Evolutionary conservation across 768 basidiomycete species (phyloP), one percentile per base, ranked within the genome.

Genomic region (Dioszegia hungarica): DNA sequence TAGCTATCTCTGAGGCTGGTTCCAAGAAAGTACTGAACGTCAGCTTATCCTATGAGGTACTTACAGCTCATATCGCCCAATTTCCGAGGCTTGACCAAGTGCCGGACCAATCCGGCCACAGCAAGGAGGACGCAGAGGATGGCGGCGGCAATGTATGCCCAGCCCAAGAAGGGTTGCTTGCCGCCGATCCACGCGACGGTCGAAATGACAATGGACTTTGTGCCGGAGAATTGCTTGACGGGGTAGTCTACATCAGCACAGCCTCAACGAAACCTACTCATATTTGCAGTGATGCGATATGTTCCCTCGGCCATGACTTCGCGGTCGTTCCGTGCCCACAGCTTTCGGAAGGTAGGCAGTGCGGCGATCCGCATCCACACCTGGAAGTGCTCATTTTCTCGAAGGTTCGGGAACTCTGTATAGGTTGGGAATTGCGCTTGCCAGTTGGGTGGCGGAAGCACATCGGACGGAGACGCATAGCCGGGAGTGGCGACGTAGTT

Each of bases 341-440:
- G 79, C 78, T 99, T 98, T 29, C 90, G 86, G 76, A 99, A 99
- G 5, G 94, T 97, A 9, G 95, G 95, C 44, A 98, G 77, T 12
- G 94, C 95, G 0, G 95, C 90, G 1, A 93, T 95, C 57, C 94
- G 84, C 95, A 99, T 99, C 95, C 95, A 99, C 73, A 94, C 93
- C 77, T 98, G 94, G 80, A 99, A 98, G 67, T 89, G 92, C 76
- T 97, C 89, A 69, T 98, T 86, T 1, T 65, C 63, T 50, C 80
- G 78, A 33, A 98, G 79, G 70, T 95, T 79, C 1, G 91, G 93
- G 19, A 86, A 85, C 1, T 77, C 72, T 3, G 84, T 84, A 77
- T 95, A 97, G 54, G 82, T 74, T 0, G 90, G 90, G 78, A 80
- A 97, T 53, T 81, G 81, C 29, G 75, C 69, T 0, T 64, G 75